Conservation (phyloP, 805 yeast species). For the Myxozyma kluyveri region DNA sequence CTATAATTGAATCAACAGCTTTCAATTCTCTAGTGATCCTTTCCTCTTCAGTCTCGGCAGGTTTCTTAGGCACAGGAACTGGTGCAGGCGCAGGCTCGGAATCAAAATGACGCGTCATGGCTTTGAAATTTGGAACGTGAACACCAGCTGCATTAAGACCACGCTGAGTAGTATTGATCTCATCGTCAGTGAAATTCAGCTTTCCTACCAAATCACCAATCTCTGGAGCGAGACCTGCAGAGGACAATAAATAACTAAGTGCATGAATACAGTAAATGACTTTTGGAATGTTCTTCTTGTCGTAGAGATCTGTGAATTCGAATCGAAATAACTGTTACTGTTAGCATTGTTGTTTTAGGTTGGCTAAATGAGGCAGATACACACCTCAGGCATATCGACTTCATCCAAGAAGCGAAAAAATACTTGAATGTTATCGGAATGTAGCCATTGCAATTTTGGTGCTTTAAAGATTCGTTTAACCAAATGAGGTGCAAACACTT, state of each 20-base stretch:
- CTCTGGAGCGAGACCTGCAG: conserved; percentile 48
- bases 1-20: conserved; percentile 1
- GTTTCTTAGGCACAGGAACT: background rate
- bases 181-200: conserved; percentile 63
- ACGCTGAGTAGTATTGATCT: conserved; percentile 62
- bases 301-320: conserved; percentile 90
- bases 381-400: conserved; percentile 74
- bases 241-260: conserved; percentile 66
- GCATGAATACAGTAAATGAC: conserved; percentile 94
- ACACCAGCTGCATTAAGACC: conserved; percentile 61
- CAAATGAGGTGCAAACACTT: conserved; percentile 63
- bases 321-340: conserved; percentile 56
- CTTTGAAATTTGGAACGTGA: conserved; percentile 73
- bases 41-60: conserved; percentile 14
- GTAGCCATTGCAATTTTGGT: conserved; percentile 69
- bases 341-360: background rate
- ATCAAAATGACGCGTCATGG: conserved; percentile 47
- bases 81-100: conserved; percentile 28
- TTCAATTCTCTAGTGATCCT: conserved; percentile 7
- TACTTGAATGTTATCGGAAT: conserved; percentile 86
- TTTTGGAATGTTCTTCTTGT: conserved; percentile 85
- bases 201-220: conserved; percentile 63
- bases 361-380: background rate
- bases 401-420: conserved; percentile 67
- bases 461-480: conserved; percentile 55